A percentile compares a stretch with the other conserved stretches of the same genome.
phyloP scores from a whole-genome alignment of 2,329 filamentous ascomycete species.

The Aspergillus sp. region DNA sequence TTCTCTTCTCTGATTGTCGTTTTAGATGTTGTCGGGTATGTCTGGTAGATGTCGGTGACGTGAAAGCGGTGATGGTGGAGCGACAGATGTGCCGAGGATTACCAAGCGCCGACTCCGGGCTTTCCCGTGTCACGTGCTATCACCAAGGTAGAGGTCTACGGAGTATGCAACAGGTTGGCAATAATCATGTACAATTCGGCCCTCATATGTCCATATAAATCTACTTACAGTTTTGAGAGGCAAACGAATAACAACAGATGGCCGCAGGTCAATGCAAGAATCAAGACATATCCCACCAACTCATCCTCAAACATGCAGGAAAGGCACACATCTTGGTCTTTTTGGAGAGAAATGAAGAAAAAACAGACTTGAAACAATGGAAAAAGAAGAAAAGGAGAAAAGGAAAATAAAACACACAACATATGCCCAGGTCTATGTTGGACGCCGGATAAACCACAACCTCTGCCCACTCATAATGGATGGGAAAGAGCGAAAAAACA shows the following conservation, averaged over 20 bases:
- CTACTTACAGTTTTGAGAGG: not conserved
- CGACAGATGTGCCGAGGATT: constrained; percentile 2
- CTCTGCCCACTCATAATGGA: constrained; percentile 27
- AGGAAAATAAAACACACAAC: constrained; percentile 7
- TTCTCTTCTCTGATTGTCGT: no score
- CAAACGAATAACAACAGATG: not conserved
- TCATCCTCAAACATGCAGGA: not conserved
- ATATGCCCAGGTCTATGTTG: constrained; percentile 37
- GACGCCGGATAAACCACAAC: constrained; percentile 33
- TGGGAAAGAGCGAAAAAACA: constrained; percentile 19
- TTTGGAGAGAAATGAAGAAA: constrained; percentile 5
- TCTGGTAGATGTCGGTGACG: not conserved
- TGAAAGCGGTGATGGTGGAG: not conserved
- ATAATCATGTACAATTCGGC: not conserved
- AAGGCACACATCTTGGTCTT: not conserved
- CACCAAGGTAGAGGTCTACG: not conserved
- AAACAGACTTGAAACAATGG: not conserved
- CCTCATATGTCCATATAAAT: not conserved
- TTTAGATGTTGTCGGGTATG: not conserved
- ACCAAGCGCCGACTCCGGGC: not conserved
- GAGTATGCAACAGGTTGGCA: not conserved
- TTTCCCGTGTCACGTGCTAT: not conserved
- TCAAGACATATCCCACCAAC: not conserved
- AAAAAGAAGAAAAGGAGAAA: constrained; percentile 3
- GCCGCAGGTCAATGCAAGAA: not conserved